Evolutionary conservation across 768 basidiomycete species (phyloP), one percentile per base, ranked within the genome.

Genomic region (Paxillus involutus): DNA sequence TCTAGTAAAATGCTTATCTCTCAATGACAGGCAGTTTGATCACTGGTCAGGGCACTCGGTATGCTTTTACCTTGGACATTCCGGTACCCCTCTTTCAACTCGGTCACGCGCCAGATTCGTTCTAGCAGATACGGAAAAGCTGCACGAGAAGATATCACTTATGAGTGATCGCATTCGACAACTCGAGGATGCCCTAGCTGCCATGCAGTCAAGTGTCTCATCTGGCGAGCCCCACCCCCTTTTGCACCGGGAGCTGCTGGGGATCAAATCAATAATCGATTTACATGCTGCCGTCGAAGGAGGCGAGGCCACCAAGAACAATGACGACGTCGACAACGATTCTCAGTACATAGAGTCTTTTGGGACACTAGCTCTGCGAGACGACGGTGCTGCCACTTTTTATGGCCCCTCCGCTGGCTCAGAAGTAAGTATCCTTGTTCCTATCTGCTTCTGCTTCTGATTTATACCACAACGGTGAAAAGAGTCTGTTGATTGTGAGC

Each of bases 1-100:
- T 50, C 14, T n/a, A 49, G 13, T 12, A 14, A 6, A 32, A 3
- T 49, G 26, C 45, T 45, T 13, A 53, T 29, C 26, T 9, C 6
- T 46, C 26, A 11, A 19, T 17, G 29, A 30, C 44, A 72, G 76
- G 86, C 30, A 86, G 84, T 63, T 76, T 90, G 37, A 81, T 85
- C 13, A 89, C 88, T 1, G 88, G 88, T 5, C 86, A 90, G 63
- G 88, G 88, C 17, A 90, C 88, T 39, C 78, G 88, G 87, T 86
- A 61, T 53, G 80, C 53, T 37, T 35, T 14, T 19, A 51, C 14
- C 42, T 35, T 50, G 21, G 21, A 14, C 21, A 17, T n/a, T 9
- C n/a, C 7, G 26, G 5, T 30, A 21, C 10, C 46, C 9, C 30
- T 26, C 52, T 46, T 9, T 55, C 30, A 44, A 48, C 33, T 14